phyloP scores from a whole-genome alignment of 2,329 filamentous ascomycete species.

The Neonectria coccinea region DNA sequence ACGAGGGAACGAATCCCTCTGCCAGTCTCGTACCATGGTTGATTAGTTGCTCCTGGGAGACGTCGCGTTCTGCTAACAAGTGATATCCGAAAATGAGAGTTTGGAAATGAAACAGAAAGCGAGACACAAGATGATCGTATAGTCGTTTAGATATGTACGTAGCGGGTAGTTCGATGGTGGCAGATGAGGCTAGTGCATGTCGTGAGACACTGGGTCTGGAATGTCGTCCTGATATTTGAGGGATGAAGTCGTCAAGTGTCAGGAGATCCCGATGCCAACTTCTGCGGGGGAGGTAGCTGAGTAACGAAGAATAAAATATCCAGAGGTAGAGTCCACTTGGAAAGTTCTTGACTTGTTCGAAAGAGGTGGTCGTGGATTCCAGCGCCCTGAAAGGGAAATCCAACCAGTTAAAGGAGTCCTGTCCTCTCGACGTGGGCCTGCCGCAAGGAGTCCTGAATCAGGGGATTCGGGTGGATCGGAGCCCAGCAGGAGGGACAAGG shows the following conservation, averaged over 20 bases:
- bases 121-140: neutral
- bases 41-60: neutral
- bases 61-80: neutral
- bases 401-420: conserved; percentile 1
- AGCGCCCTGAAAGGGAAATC: conserved; percentile 6
- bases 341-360: conserved; percentile 9
- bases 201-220: conserved; percentile 31
- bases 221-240: neutral
- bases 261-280: neutral
- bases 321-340: neutral
- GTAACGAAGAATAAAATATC: conserved; percentile 6
- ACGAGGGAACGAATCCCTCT: conserved; percentile 55
- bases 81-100: neutral
- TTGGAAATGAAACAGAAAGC: neutral
- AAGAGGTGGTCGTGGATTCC: conserved; percentile 10
- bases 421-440: conserved; percentile 5
- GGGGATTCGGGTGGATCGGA: neutral
- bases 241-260: neutral
- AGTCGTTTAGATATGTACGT: conserved; percentile 1
- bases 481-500: conserved; percentile 3
- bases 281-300: neutral
- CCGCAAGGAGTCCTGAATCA: neutral
- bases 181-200: conserved; percentile 38
- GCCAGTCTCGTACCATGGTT: conserved; percentile 57
- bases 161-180: neutral